Evolutionary conservation across 2,329 filamentous ascomycete species (phyloP).

Genomic region (Paraphaeosphaeria minitans): DNA sequence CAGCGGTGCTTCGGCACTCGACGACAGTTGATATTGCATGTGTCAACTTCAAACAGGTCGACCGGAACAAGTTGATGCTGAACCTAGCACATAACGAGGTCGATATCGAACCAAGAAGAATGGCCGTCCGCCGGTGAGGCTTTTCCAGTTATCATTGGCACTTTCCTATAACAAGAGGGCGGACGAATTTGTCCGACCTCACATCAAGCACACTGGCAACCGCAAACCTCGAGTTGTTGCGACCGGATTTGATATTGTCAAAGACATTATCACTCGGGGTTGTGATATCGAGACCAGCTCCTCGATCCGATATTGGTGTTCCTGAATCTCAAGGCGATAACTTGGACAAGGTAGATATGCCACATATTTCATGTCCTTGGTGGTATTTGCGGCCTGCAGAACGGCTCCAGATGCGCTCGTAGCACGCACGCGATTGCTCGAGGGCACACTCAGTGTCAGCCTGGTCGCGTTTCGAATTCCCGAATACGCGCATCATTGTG

Average conservation of each 20-base stretch:
- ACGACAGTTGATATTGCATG: conserved; percentile 97
- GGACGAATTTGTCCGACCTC: conserved; percentile 32
- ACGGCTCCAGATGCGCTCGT: too few relatives aligned
- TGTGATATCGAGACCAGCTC: conserved; percentile 32
- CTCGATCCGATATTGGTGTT: conserved; percentile 31
- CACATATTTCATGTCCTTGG: too few relatives aligned
- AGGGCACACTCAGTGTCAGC: too few relatives aligned
- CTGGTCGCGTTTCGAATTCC: too few relatives aligned
- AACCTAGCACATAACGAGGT: conserved; percentile 83
- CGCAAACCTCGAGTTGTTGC: conserved; percentile 40
- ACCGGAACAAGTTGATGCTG: conserved; percentile 96
- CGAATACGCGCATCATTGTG: too few relatives aligned
- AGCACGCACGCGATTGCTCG: too few relatives aligned
- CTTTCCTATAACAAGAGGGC: too few relatives aligned
- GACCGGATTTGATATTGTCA: conserved; percentile 41
- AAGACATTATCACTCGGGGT: conserved; percentile 34
- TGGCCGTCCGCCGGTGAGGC: conserved; percentile 32
- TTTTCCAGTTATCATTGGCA: too few relatives aligned
- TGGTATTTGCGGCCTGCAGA: too few relatives aligned
- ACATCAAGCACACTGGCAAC: conserved; percentile 38
- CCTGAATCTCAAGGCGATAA: too few relatives aligned
- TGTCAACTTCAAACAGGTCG: conserved; percentile 99
- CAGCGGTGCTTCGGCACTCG: conserved; percentile 88
- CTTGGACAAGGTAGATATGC: too few relatives aligned
- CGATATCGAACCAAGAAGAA: conserved; percentile 63